A percentile compares a stretch with the other conserved stretches of the same genome.
These are phyloP conservation scores for Saccharomycopsis fibuligera DNA, from an alignment of 805 yeast species.

Conservation along the genomic window DNA sequence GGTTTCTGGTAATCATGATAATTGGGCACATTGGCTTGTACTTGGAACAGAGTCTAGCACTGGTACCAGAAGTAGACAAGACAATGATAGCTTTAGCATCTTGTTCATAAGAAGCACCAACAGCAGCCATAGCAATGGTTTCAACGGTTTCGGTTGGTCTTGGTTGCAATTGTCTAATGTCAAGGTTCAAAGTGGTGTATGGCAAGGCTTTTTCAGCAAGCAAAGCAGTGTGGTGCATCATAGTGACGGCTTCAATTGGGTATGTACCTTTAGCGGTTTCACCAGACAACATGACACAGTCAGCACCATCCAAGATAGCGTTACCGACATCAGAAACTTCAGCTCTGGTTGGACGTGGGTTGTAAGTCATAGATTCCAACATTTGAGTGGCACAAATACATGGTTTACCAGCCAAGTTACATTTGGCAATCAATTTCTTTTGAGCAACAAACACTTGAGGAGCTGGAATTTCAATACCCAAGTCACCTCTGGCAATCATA, in stretches of 20 bases:
- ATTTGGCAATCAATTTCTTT: slow-evolving; percentile 97
- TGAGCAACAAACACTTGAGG: slow-evolving; percentile 98
- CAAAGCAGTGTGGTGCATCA: slow-evolving; percentile 97
- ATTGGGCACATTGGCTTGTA: slow-evolving; percentile 97
- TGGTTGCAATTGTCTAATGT: slow-evolving; percentile 75
- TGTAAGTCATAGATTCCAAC: slow-evolving; percentile 99
- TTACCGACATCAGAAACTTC: slow-evolving; percentile 99
- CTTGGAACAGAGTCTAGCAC: slow-evolving; percentile 94
- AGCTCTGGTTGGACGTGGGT: slow-evolving; percentile 99
- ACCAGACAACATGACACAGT: slow-evolving; percentile 99
- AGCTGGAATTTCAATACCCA: slow-evolving; percentile 99
- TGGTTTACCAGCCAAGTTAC: slow-evolving; percentile 99
- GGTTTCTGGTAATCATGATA: slow-evolving; percentile 96
- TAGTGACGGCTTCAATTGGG: slow-evolving; percentile 94
- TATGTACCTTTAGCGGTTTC: slow-evolving; percentile 99
- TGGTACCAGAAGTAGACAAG: slow-evolving; percentile 88
- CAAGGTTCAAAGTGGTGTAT: slow-evolving; percentile 77
- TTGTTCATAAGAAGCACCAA: slow-evolving; percentile 93
- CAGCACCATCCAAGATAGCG: slow-evolving; percentile 98
- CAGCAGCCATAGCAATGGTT: slow-evolving; percentile 96
- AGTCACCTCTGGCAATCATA: slow-evolving; percentile 99
- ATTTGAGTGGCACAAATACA: slow-evolving; percentile 99
- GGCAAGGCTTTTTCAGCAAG: slow-evolving; percentile 97
- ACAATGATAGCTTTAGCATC: slow-evolving; percentile 95
- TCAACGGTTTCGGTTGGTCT: slow-evolving; percentile 91